A percentile compares a stretch with the other conserved stretches of the same genome.
Evolutionary conservation across 2,329 filamentous ascomycete species (phyloP).

Genomic region (Fusarium sublunatum): DNA sequence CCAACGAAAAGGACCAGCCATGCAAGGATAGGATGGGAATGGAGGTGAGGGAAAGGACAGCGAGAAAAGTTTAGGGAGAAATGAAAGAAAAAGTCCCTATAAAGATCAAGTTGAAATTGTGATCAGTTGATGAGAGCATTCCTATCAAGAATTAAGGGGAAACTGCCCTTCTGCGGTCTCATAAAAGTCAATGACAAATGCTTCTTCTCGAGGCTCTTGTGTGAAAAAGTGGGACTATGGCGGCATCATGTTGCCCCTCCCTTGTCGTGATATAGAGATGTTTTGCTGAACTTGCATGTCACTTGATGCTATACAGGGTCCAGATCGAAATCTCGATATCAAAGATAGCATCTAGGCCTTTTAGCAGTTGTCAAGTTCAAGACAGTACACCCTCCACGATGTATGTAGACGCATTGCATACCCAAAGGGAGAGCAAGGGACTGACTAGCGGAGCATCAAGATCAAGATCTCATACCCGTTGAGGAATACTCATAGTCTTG

Average conservation of each 20-base stretch:
- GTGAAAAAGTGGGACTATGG: constrained; percentile 43
- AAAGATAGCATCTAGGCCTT: constrained; percentile 4
- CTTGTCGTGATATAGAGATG: background rate
- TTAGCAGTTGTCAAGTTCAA: constrained; percentile 1
- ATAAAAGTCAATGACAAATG: constrained; percentile 32
- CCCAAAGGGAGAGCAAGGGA: constrained; percentile 16
- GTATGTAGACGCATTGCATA: background rate
- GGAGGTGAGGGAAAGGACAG: background rate
- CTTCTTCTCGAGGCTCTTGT: constrained; percentile 13
- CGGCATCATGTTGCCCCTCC: constrained; percentile 39
- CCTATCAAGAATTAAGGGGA: constrained; percentile 26
- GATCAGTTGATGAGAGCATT: constrained; percentile 29
- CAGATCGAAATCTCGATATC: constrained; percentile 2
- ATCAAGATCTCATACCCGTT: constrained; percentile 17
- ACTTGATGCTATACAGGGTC: background rate
- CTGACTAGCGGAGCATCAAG: constrained; percentile 2
- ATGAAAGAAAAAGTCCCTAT: constrained; percentile 21
- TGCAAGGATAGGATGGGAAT: background rate
- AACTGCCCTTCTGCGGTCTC: constrained; percentile 1
- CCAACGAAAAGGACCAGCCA: background rate
- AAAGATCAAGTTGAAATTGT: constrained; percentile 7
- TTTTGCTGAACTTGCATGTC: constrained; percentile 7
- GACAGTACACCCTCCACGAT: constrained; percentile 4
- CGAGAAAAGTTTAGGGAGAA: constrained; percentile 10
- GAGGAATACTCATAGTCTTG: constrained; percentile 9